Evolutionary conservation across 2,329 filamentous ascomycete genomes (phyloP), one percentile per base, ranked within the genome.

Genomic region (Macrophomina pseudophaseolina): DNA sequence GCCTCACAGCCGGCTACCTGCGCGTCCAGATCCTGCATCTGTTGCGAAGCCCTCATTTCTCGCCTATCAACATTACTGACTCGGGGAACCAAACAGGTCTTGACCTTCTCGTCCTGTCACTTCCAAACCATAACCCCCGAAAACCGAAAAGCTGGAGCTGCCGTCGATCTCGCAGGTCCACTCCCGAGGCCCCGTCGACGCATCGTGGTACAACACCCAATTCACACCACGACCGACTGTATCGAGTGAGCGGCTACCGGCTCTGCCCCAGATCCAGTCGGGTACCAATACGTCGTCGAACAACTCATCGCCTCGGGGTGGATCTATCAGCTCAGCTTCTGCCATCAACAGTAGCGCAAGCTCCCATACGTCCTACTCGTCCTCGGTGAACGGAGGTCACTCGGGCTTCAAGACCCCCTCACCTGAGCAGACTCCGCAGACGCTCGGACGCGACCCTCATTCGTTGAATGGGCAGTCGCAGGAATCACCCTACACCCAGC

Each of bases 111-210:
- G 32, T 65, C 51, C 49, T 56, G 63, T 65, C 58, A 35, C 58
- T 65, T 56, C 44, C 63, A 56, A 65, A 51, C 51, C 51, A 56
- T 44, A 66, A 35, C 59, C 69, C 67, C 56, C 68, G 77, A 83
- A 88, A 82, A 90, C 88, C 91, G 92, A 88, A 90, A 95, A 94
- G 86, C 92, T 96, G 92, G 92, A 94, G 91, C 89, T 94, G 81
- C 91, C 92, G 83, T 91, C 91, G 83, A 91, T 93, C 78, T 91
- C 91, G 77, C 89, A 92, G 84, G 88, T 91, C 84, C 90, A 92
- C 82, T 88, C 89, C 87, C 90, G 91, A 88, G 90, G 90, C 84
- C 85, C 86, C 77, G 85, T 87, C 81, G 90, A 94, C 81, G 84
- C 84, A 72, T 80, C 83, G 79, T 92, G 88, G 82, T 91, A 90